These are phyloP conservation scores for Venturia effusa DNA, from an alignment of 2,329 filamentous ascomycete species.

Conservation along the genomic window DNA sequence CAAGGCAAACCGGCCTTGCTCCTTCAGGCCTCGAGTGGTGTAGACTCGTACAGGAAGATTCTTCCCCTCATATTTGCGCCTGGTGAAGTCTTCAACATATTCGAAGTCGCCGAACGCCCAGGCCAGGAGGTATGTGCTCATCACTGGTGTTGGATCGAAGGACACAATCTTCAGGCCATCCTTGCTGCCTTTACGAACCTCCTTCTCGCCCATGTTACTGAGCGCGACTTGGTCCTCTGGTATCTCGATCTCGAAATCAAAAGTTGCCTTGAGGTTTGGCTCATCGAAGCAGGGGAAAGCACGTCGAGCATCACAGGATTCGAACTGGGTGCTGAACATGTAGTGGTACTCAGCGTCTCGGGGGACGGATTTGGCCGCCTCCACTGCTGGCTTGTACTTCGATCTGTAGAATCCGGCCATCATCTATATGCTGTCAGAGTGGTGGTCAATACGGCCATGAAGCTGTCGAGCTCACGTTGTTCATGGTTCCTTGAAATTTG, in stretches of 20 bases:
- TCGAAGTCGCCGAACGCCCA: slow-evolving; percentile 98
- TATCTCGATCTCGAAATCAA: slow-evolving; percentile 86
- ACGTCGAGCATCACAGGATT: slow-evolving; percentile 86
- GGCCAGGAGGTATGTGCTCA: slow-evolving; percentile 81
- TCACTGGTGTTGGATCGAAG: slow-evolving; percentile 76
- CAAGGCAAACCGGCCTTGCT: slow-evolving; percentile 81
- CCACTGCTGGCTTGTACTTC: slow-evolving; percentile 74
- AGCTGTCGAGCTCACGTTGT: slow-evolving; percentile 46
- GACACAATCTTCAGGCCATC: slow-evolving; percentile 52
- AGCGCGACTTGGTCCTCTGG: slow-evolving; percentile 80
- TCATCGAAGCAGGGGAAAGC: slow-evolving; percentile 98
- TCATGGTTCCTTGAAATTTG: slow-evolving; percentile 70
- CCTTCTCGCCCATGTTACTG: slow-evolving; percentile 91
- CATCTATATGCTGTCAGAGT: slow-evolving; percentile 18
- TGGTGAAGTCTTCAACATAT: slow-evolving; percentile 84
- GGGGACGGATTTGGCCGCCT: slow-evolving; percentile 66
- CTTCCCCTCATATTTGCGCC: slow-evolving; percentile 83
- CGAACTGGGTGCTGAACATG: slow-evolving; percentile 92
- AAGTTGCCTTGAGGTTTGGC: slow-evolving; percentile 91
- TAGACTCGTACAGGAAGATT: slow-evolving; percentile 89
- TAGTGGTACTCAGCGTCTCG: slow-evolving; percentile 53
- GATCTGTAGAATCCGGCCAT: slow-evolving; percentile 93
- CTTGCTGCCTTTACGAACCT: slow-evolving; percentile 57
- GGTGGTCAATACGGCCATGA: too few species aligned
- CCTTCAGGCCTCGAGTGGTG: slow-evolving; percentile 86